phyloP scores from a whole-genome alignment of 2,329 filamentous ascomycete genomes.

The Leptographium lundbergii region DNA sequence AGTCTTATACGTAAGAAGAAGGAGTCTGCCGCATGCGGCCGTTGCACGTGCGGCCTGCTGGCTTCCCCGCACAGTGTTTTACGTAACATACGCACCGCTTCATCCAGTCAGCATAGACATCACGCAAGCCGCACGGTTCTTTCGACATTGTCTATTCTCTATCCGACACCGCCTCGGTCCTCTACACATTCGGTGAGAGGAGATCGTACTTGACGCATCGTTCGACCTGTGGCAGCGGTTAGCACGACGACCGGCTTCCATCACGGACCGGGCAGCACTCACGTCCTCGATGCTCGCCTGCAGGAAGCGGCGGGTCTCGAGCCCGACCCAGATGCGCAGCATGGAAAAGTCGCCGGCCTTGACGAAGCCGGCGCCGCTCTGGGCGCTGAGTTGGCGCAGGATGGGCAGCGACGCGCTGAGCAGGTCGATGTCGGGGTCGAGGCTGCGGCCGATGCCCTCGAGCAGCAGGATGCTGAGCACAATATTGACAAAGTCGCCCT shows the following conservation, averaged over 20 bases:
- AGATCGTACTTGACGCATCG: slow-evolving; percentile 84
- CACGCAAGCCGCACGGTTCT: too few relatives aligned
- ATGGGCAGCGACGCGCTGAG: slow-evolving; percentile 82
- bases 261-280: slow-evolving; percentile 22
- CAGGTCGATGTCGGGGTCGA: slow-evolving; percentile 80
- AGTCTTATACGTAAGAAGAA: too few relatives aligned
- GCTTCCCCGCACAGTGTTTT: neutral
- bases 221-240: slow-evolving; percentile 47
- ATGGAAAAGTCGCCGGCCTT: slow-evolving; percentile 68
- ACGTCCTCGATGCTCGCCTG: slow-evolving; percentile 84
- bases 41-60: neutral
- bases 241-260: neutral
- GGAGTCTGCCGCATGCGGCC: neutral
- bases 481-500: slow-evolving; percentile 97
- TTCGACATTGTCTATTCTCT: too few relatives aligned
- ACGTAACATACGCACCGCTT: neutral
- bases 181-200: slow-evolving; percentile 71
- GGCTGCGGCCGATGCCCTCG: slow-evolving; percentile 79
- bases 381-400: slow-evolving; percentile 70
- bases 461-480: slow-evolving; percentile 88
- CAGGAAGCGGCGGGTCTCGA: slow-evolving; percentile 80
- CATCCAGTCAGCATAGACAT: too few relatives aligned
- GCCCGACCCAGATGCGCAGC: slow-evolving; percentile 80
- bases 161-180: too few relatives aligned
- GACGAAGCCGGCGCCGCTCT: slow-evolving; percentile 57